These are phyloP conservation scores for Danielia oregonensis DNA, from an alignment of 805 yeast species.

Conservation along the genomic window DNA sequence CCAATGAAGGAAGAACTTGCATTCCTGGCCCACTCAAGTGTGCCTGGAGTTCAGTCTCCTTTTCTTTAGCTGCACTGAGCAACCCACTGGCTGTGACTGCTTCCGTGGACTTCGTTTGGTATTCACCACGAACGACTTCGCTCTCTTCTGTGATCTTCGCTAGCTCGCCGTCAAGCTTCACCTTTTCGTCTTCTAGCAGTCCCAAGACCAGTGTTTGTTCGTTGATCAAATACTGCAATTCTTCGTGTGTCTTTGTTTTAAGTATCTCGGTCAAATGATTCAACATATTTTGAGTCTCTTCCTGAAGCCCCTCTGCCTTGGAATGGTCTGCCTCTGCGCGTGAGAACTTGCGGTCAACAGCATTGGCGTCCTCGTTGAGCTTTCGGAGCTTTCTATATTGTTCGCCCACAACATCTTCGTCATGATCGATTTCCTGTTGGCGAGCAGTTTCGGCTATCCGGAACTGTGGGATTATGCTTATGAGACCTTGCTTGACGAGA, in stretches of 20 bases:
- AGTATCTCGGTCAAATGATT: constrained; percentile 9
- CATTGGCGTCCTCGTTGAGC: constrained; percentile 31
- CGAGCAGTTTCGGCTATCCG: constrained; percentile 26
- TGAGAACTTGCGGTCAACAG: constrained; percentile 30
- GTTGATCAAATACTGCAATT: constrained; percentile 7
- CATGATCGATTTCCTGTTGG: constrained; percentile 30
- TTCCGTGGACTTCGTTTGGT: constrained; percentile 31
- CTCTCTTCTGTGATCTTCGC: constrained; percentile 24
- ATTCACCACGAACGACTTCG: constrained; percentile 25
- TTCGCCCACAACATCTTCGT: constrained; percentile 39
- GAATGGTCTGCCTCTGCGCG: constrained; percentile 26
- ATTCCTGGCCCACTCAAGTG: constrained; percentile 35
- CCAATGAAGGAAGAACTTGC: constrained; percentile 30
- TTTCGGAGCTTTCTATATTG: constrained; percentile 34
- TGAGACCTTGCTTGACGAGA: constrained; percentile 11
- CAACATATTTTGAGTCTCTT: constrained; percentile 6
- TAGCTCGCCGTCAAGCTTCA: constrained; percentile 22
- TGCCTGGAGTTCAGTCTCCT: constrained; percentile 14
- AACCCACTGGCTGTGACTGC: constrained; percentile 28
- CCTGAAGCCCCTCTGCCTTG: constrained; percentile 13
- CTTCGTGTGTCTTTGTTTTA: constrained; percentile 12
- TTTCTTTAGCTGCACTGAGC: constrained; percentile 18
- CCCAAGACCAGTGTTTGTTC: constrained; percentile 20
- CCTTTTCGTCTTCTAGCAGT: constrained; percentile 25
- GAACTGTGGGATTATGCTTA: constrained; percentile 17